These are phyloP conservation scores for Polygonum maritimum DNA, from an alignment of 148 eudicot genomes.

Conservation along the genomic window DNA sequence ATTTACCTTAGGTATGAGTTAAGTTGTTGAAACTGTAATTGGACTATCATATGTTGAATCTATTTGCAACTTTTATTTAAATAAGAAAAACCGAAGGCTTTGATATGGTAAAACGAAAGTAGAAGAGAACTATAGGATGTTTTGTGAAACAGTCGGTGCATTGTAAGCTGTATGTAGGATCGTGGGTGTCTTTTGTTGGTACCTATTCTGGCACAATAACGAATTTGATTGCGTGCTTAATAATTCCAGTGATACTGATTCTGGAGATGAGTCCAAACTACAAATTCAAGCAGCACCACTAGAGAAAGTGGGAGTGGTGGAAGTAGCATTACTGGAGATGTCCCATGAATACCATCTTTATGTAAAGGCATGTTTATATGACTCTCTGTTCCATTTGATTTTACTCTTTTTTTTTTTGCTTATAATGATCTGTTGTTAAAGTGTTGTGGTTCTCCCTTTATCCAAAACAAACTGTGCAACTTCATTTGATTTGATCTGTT, in stretches of 20 bases:
- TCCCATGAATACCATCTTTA: conserved; percentile 55
- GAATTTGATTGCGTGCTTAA: background rate
- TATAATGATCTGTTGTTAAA: background rate
- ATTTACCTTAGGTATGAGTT: conserved; percentile 36
- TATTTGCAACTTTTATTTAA: conserved; percentile 7
- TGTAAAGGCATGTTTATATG: conserved; percentile 38
- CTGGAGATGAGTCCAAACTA: conserved; percentile 31
- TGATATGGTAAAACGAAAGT: background rate
- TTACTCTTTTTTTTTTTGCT: background rate
- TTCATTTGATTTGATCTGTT: background rate
- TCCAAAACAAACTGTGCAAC: background rate
- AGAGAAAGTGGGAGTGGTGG: conserved; percentile 57
- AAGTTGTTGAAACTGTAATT: background rate
- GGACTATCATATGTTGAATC: background rate
- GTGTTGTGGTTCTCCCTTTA: background rate
- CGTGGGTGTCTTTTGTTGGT: background rate
- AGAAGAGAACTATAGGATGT: background rate
- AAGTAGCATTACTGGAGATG: conserved; percentile 58
- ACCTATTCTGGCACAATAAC: background rate
- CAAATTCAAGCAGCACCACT: conserved; percentile 32
- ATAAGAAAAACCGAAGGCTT: background rate
- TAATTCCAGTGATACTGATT: conserved; percentile 42
- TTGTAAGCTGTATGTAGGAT: background rate
- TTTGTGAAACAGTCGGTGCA: background rate
- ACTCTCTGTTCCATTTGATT: background rate